Base-by-base conservation (phyloP, 495 filamentous ascomycete species). In the Penicillium salamii region DNA sequence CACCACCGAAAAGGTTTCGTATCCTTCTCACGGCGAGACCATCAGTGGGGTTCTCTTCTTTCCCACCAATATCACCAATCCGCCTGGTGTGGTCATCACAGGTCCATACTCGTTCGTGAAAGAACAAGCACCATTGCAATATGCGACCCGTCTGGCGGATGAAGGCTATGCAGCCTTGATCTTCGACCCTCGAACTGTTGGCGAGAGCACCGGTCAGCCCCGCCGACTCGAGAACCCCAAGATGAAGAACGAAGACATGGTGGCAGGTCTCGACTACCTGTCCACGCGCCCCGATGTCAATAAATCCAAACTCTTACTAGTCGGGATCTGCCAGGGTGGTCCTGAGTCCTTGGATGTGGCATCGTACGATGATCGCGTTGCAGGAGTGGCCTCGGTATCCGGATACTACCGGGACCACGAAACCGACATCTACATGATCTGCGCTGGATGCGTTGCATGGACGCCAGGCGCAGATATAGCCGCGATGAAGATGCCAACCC, bases 371-470 rank as follows among this genome's bases (percentile, higher is more conserved):
- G 14, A 18, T 44, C 52, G 57, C 13, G 57, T 59, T 34, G 23
- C 44, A 32, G 57, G 52, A 14, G 57, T 59, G 17, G 57, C 57
- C 38, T 59, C 57, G 2, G 52, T 59, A 17, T 42, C 57, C 6
- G 57, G 57, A 49, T 59, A 59, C 48, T 59, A 52, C 41, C 52
- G 57, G n/a, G 57, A 59, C 40, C 48, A 53, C 32, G 57, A 59
- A 38, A 59, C 57, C 21, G 57, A 59, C 34, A 50, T 59, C 11
- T 59, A 59, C 34, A 59, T 59, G 57, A 59, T 59, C 38, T 59
- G 57, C 29, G 52, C 57, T 39, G 57, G 57, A 18, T 59, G 57
- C 43, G 57, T 59, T 37, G 48, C 52, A n/a, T 49, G 48, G 48
- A 39, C 26, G 8, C 57, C 57, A 26, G 57, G 52, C 5, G 52